phyloP scores from a whole-genome alignment of 2,329 filamentous ascomycete species.

The Pseudopyrenochaeta lycopersici region DNA sequence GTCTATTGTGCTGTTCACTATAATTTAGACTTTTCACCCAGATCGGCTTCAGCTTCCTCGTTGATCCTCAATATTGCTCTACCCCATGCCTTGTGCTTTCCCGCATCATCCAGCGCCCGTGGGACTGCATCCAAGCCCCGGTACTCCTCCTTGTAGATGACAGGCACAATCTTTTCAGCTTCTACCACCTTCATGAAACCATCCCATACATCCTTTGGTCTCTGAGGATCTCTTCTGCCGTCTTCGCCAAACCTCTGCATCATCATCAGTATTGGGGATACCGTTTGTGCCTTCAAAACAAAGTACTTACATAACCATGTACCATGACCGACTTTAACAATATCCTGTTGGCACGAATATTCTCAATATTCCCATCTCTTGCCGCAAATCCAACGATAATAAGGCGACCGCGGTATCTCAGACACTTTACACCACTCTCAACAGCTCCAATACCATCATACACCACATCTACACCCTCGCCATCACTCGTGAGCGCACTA shows the following conservation, averaged over 20 bases:
- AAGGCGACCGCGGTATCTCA: conserved; percentile 63
- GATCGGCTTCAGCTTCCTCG: conserved; percentile 27
- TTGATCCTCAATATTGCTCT: conserved; percentile 63
- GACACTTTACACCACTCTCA: conserved; percentile 62
- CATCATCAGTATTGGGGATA: not conserved
- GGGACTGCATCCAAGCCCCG: conserved; percentile 60
- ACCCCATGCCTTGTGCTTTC: conserved; percentile 61
- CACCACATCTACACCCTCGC: conserved; percentile 65
- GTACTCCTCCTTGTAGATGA: conserved; percentile 61
- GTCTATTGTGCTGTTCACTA: conserved; percentile 2
- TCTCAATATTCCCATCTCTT: conserved; percentile 61
- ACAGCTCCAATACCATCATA: conserved; percentile 68
- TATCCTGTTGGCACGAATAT: conserved; percentile 30
- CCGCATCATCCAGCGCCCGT: conserved; percentile 62
- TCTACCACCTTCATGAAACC: conserved; percentile 61
- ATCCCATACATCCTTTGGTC: conserved; percentile 61
- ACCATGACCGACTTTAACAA: conserved; percentile 34
- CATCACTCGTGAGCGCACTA: conserved; percentile 55
- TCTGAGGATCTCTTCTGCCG: conserved; percentile 58
- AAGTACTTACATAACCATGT: conserved; percentile 32
- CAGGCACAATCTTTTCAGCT: conserved; percentile 59
- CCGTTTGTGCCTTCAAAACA: not conserved
- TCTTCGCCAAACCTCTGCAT: conserved; percentile 65
- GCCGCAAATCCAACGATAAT: conserved; percentile 69
- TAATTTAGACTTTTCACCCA: conserved; percentile 11